A percentile compares a stretch with the other conserved stretches of the same genome.
Conservation (phyloP, 2,329 filamentous ascomycete genomes). For the Claviceps sp. region DNA sequence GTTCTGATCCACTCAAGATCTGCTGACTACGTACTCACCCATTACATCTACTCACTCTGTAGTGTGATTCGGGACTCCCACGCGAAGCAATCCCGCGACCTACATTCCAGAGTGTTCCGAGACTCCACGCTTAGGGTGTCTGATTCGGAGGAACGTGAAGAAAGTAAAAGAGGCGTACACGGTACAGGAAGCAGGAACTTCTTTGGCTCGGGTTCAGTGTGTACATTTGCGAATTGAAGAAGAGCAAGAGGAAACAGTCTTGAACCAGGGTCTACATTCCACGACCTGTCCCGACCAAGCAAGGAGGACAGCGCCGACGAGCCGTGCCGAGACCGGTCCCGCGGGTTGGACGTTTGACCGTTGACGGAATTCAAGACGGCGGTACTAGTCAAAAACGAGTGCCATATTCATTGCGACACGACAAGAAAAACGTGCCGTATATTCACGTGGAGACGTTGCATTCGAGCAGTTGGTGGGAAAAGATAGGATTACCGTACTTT, state of each 20-base stretch:
- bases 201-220: neutral
- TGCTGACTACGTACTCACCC: neutral
- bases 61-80: neutral
- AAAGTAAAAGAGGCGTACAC: neutral
- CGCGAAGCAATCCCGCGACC: neutral
- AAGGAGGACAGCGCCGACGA: neutral
- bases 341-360: neutral
- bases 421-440: neutral
- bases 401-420: neutral
- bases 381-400: no score
- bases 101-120: conserved; percentile 4
- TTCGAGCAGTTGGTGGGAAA: no score
- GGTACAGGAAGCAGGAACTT: neutral
- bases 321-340: conserved; percentile 3
- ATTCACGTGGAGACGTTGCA: no score
- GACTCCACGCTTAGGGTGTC: neutral
- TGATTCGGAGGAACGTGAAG: neutral
- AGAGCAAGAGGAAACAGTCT: neutral
- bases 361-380: neutral
- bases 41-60: neutral
- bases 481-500: no score
- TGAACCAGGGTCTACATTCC: conserved; percentile 1
- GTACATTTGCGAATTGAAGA: neutral
- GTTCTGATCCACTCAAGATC: conserved; percentile 1
- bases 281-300: neutral